phyloP scores from a whole-genome alignment of 2,329 filamentous ascomycete genomes.

The Gyromitra esculenta region DNA sequence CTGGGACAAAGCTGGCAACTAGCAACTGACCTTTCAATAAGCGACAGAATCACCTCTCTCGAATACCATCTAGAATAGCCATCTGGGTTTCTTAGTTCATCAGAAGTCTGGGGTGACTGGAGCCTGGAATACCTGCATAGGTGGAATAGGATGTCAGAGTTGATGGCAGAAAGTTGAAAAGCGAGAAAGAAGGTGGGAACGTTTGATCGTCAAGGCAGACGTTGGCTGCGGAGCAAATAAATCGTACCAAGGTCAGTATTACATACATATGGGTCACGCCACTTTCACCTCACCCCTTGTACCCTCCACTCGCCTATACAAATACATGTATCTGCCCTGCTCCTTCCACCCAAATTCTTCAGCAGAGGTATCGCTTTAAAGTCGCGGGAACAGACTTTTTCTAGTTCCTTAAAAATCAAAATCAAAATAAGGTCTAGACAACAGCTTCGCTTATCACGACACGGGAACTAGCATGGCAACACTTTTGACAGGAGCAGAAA shows the following conservation, averaged over 20 bases:
- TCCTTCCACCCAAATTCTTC: slow-evolving; percentile 33
- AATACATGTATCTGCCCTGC: slow-evolving; percentile 44
- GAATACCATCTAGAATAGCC: slow-evolving; percentile 14
- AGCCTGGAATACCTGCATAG: slow-evolving; percentile 6
- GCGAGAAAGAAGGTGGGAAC: slow-evolving; percentile 48
- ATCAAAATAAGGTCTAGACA: slow-evolving; percentile 46
- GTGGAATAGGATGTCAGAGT: slow-evolving; percentile 27
- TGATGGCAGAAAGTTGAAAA: slow-evolving; percentile 41
- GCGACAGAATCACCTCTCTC: slow-evolving; percentile 29
- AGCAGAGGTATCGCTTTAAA: slow-evolving; percentile 49
- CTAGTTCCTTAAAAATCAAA: slow-evolving; percentile 29
- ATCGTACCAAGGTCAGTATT: slow-evolving; percentile 50
- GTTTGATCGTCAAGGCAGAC: slow-evolving; percentile 39
- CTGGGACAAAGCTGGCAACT: slow-evolving; percentile 23
- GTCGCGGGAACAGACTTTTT: slow-evolving; percentile 48
- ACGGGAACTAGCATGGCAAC: slow-evolving; percentile 49
- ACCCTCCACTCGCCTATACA: slow-evolving; percentile 40
- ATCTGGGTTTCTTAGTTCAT: background rate
- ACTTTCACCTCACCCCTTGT: slow-evolving; percentile 48
- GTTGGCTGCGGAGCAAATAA: slow-evolving; percentile 48
- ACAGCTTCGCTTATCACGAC: slow-evolving; percentile 51
- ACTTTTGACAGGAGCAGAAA: slow-evolving; percentile 51
- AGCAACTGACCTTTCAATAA: slow-evolving; percentile 43
- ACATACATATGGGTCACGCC: slow-evolving; percentile 52
- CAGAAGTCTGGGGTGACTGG: background rate